Conservation (phyloP, 805 yeast species). For the Metschnikowia aberdeeniae region DNA sequence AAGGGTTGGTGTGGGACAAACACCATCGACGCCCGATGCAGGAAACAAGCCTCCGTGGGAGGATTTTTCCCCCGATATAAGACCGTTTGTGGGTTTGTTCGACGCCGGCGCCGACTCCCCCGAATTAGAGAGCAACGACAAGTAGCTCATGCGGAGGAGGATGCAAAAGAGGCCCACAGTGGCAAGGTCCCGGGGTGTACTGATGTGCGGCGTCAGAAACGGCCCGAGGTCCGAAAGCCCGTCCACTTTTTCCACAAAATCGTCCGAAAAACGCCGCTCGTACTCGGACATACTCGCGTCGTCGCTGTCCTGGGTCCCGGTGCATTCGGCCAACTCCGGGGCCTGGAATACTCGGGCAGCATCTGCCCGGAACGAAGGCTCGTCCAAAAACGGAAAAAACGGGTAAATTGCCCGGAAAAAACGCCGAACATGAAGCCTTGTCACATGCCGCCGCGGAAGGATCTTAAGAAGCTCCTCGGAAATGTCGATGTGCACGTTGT, state of each 20-base stretch:
- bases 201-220: not conserved
- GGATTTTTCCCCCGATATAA: not conserved
- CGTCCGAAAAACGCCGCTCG: no score
- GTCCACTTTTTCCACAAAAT: no score
- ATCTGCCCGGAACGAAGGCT: slow-evolving; percentile 8
- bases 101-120: not conserved
- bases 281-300: no score
- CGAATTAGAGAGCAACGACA: slow-evolving; percentile 15
- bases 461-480: slow-evolving; percentile 10
- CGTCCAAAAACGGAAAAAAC: slow-evolving; percentile 17
- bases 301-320: no score
- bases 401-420: slow-evolving; percentile 18
- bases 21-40: slow-evolving; percentile 1
- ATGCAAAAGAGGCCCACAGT: slow-evolving; percentile 13
- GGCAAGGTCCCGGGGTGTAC: slow-evolving; percentile 10
- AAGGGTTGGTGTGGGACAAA: not conserved
- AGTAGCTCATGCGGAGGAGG: slow-evolving; percentile 16
- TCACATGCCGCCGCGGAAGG: slow-evolving; percentile 11
- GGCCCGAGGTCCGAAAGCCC: no score
- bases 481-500: slow-evolving; percentile 3
- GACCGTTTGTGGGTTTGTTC: not conserved
- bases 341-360: slow-evolving; percentile 5
- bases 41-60: not conserved
- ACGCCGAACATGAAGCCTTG: slow-evolving; percentile 14
- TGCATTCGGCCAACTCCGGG: not conserved